Conservation (phyloP, 257 asterid species). For the Nicotiana sylvestris region DNA sequence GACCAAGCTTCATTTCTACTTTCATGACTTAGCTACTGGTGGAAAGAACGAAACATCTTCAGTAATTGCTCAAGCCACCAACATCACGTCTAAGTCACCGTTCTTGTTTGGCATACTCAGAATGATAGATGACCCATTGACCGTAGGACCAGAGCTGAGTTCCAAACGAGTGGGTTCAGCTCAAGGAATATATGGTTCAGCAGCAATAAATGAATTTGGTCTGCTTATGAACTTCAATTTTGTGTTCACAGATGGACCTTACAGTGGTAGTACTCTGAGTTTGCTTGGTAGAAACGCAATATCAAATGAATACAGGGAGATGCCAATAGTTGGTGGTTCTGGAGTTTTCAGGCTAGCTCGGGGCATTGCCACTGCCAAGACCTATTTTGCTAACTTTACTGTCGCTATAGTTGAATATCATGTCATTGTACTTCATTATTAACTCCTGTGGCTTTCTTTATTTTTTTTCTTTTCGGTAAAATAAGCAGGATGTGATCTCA, state of each 20-base stretch:
- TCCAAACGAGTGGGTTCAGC: constrained; percentile 30
- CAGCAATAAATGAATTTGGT: constrained; percentile 24
- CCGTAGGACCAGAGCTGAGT: constrained; percentile 17
- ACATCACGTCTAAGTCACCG: constrained; percentile 5
- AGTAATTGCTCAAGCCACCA: constrained; percentile 23
- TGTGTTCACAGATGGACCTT: constrained; percentile 27
- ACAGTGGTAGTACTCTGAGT: constrained; percentile 30
- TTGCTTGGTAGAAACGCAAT: constrained; percentile 26
- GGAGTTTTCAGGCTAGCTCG: constrained; percentile 36
- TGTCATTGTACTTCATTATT: constrained; percentile 9
- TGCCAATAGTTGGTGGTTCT: constrained; percentile 33
- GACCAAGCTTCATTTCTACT: constrained; percentile 41
- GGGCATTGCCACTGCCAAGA: constrained; percentile 31
- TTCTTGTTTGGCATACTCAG: constrained; percentile 24
- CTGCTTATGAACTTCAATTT: constrained; percentile 27
- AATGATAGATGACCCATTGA: constrained; percentile 29
- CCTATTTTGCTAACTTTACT: constrained; percentile 15
- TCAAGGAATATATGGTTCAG: constrained; percentile 31
- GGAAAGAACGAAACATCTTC: constrained; percentile 23
- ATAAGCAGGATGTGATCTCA: too few relatives aligned
- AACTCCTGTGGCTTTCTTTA: neutral
- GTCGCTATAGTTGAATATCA: constrained; percentile 10
- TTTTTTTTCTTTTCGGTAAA: too few relatives aligned
- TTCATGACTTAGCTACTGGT: constrained; percentile 24
- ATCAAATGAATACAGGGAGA: constrained; percentile 24